Percentiles rank a stretch among this genome's conserved stretches.
phyloP scores from a whole-genome alignment of 164 flowering plant species.

The Dillenia suffruticosa region DNA sequence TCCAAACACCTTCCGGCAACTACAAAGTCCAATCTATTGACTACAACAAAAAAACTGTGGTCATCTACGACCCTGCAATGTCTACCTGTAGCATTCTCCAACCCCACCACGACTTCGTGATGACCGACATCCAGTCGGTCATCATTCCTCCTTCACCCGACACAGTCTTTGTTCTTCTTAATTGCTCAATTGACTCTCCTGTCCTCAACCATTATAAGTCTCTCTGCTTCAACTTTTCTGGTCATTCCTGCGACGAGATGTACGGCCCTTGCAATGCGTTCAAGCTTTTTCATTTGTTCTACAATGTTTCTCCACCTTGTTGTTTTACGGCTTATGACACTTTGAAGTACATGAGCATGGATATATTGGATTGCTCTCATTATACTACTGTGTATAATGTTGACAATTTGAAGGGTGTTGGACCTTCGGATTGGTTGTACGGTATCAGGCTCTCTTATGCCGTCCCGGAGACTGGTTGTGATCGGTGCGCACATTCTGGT shows the following conservation, averaged over 20 bases:
- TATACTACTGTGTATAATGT: constrained; percentile 56
- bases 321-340: constrained; percentile 74
- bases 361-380: constrained; percentile 81
- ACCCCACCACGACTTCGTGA: constrained; percentile 68
- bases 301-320: constrained; percentile 50
- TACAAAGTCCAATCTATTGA: constrained; percentile 77
- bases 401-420: constrained; percentile 49
- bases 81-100: constrained; percentile 82
- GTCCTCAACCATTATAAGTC: constrained; percentile 66
- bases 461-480: constrained; percentile 69
- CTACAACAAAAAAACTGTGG: constrained; percentile 44
- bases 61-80: constrained; percentile 78
- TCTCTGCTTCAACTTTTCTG: constrained; percentile 77
- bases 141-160: constrained; percentile 71
- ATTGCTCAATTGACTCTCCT: constrained; percentile 91
- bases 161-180: constrained; percentile 67
- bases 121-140: constrained; percentile 63
- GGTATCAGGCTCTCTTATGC: constrained; percentile 63
- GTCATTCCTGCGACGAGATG: constrained; percentile 83
- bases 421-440: constrained; percentile 78
- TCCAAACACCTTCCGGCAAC: constrained; percentile 67
- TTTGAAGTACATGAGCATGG: constrained; percentile 74
- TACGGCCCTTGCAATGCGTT: constrained; percentile 58
- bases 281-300: constrained; percentile 34
- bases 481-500: constrained; percentile 55